Conservation (phyloP, 2,329 filamentous ascomycete genomes). For the Ramichloridium luteum region DNA sequence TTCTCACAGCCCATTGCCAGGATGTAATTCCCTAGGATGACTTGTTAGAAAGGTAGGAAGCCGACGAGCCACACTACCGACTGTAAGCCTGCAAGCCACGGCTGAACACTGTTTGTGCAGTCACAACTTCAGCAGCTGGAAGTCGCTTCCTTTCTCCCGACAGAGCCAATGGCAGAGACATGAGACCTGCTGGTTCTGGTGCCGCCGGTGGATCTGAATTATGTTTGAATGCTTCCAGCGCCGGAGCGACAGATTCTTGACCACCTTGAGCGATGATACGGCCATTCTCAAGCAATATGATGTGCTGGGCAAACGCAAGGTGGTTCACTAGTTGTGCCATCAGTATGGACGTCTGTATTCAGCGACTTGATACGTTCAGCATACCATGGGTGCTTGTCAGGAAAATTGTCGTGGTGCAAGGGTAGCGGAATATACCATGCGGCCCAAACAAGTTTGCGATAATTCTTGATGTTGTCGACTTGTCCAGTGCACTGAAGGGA, state of each 20-base stretch:
- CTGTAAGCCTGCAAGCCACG: neutral
- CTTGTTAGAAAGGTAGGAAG: neutral
- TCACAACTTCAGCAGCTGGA: neutral
- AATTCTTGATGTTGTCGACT: neutral
- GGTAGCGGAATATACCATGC: neutral
- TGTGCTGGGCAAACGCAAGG: neutral
- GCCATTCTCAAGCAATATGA: neutral
- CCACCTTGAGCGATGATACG: neutral
- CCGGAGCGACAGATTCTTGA: neutral
- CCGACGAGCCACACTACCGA: neutral
- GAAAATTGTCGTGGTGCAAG: neutral
- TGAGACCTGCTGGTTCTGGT: neutral
- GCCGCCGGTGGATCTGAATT: neutral
- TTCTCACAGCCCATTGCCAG: conserved; percentile 1
- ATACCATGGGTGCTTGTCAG: neutral
- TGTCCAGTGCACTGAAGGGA: conserved; percentile 1
- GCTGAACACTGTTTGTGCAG: neutral
- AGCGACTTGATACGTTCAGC: neutral
- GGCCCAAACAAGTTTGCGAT: neutral
- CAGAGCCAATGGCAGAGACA: neutral
- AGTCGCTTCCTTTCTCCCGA: neutral
- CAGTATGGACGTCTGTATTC: neutral
- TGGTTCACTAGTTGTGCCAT: neutral
- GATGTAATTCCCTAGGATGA: neutral
- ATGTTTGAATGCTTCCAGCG: neutral